Evolutionary conservation across 192 early-diverging fungal species (phyloP), one percentile per base, ranked within the genome.

Genomic region (Physocladia obscura): DNA sequence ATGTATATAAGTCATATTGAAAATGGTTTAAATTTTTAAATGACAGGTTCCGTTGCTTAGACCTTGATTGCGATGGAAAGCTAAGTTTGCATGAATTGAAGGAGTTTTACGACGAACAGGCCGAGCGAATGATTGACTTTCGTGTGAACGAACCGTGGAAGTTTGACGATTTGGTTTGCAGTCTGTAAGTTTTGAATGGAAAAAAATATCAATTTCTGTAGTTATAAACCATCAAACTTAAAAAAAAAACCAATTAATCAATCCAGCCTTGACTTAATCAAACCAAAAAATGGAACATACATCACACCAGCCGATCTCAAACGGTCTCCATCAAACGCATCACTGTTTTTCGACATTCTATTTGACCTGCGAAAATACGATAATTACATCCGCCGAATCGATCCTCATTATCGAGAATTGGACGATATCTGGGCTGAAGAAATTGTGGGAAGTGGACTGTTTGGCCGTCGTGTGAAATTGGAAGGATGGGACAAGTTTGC

Each of bases 21-120:
- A n/a, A n/a, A n/a, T n/a, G n/a, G n/a, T n/a, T n/a, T n/a, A n/a
- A n/a, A n/a, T n/a, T n/a, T n/a, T n/a, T n/a, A n/a, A n/a, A n/a
- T 30, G 31, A 4, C 26, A 71, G 69, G 69, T 98, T 98, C 81
- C 84, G 93, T 58, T 94, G 91, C 63, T 81, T 98, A 75, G 96
- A 98, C 73, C 71, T 89, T 15, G 94, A 98, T 73, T 90, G 89
- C 6, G 94, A 97, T 74, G 96, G 96, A 15, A 69, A 89, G 1
- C 76, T 98, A 15, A 86, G 88, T 24, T 81, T 91, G n/a, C 90
- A 91, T 69, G 96, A 98, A 73, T 74, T 98, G 2, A 80, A 88
- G 48, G 82, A 90, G 55, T 92, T 95, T 70, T 98, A 86, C 75
- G 87, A 90, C 47, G 92, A 98, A 73, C 94, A 96, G 75, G 77